Evolutionary conservation across 2,329 filamentous ascomycete species (phyloP).

Genomic region (Eutypa lata): DNA sequence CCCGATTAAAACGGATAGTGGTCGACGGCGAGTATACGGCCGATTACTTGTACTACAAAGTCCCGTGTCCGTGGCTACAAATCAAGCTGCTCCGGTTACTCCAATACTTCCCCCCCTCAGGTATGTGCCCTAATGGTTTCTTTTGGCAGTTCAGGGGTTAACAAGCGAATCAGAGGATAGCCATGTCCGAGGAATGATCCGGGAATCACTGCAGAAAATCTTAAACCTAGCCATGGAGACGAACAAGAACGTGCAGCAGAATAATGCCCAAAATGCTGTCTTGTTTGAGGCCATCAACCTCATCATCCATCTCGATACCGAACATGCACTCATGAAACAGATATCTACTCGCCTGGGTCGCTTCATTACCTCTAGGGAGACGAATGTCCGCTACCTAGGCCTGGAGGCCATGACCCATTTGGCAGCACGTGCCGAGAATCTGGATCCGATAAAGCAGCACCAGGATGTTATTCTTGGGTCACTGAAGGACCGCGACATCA

Average conservation of each 20-base stretch:
- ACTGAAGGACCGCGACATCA: conserved; percentile 92
- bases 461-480: conserved; percentile 95
- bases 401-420: conserved; percentile 98
- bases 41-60: conserved; percentile 98
- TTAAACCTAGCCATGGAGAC: conserved; percentile 88
- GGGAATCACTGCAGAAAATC: conserved; percentile 86
- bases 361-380: conserved; percentile 95
- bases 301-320: conserved; percentile 94
- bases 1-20: conserved; percentile 82
- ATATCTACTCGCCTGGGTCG: conserved; percentile 88
- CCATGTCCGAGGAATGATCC: conserved; percentile 85
- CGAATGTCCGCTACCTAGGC: conserved; percentile 93
- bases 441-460: conserved; percentile 97
- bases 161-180: conserved; percentile 67
- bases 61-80: conserved; percentile 98
- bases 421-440: conserved; percentile 85
- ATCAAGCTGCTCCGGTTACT: conserved; percentile 88
- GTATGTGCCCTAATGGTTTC: conserved; percentile 43
- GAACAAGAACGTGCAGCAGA: conserved; percentile 98
- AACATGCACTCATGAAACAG: conserved; percentile 91
- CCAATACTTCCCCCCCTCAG: conserved; percentile 94
- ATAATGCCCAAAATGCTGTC: conserved; percentile 97
- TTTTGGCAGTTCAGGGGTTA: conserved; percentile 14
- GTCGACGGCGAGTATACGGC: conserved; percentile 85
- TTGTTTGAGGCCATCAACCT: conserved; percentile 98